phyloP scores from a whole-genome alignment of 352 stramenopile genomes.

The Phytophthora ohioensis region DNA sequence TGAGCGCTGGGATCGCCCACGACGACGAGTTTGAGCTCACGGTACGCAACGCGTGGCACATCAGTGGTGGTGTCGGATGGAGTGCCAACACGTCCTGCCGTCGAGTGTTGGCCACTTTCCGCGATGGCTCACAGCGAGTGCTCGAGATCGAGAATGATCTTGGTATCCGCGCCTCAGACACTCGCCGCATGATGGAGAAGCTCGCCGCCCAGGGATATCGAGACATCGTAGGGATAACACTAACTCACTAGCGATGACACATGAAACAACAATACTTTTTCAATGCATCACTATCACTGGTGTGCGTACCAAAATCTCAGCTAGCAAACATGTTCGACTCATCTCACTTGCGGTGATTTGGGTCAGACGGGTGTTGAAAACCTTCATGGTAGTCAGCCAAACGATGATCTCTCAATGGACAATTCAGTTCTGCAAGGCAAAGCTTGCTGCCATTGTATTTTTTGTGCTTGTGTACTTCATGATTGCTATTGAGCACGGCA shows the following conservation, averaged over 20 bases:
- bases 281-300: too few relatives aligned
- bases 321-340: too few relatives aligned
- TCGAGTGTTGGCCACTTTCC: slow-evolving; percentile 76
- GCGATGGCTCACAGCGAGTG: slow-evolving; percentile 72
- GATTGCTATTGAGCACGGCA: too few relatives aligned
- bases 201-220: slow-evolving; percentile 62
- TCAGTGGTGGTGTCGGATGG: slow-evolving; percentile 81
- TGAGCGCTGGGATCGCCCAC: slow-evolving; percentile 77
- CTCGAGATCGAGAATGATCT: slow-evolving; percentile 80
- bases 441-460: too few relatives aligned
- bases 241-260: slow-evolving; percentile 21
- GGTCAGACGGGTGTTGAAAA: too few relatives aligned
- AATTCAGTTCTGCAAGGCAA: too few relatives aligned
- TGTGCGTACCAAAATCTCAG: too few relatives aligned
- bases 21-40: slow-evolving; percentile 92
- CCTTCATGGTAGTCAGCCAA: too few relatives aligned
- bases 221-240: slow-evolving; percentile 64
- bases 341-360: too few relatives aligned
- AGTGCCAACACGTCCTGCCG: slow-evolving; percentile 80
- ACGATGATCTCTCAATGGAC: too few relatives aligned
- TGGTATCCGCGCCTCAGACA: slow-evolving; percentile 54
- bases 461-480: background rate
- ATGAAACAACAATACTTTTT: too few relatives aligned
- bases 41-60: slow-evolving; percentile 87
- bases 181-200: slow-evolving; percentile 60